Base-by-base conservation (phyloP, 345 rosid genomes). In the Kandelia obovata region DNA sequence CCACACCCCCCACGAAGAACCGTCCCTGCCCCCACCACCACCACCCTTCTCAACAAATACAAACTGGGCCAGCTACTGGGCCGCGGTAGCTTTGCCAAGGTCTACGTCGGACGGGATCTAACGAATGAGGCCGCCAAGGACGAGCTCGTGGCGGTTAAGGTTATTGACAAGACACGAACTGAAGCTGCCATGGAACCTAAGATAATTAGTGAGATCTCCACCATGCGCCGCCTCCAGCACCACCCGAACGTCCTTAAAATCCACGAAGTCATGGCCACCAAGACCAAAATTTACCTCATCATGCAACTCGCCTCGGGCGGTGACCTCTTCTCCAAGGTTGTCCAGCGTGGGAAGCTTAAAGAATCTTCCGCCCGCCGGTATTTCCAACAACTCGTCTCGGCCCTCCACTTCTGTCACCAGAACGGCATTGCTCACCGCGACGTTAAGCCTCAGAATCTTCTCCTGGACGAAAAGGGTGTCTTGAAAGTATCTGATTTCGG, bases 351-450 rank as follows among this genome's bases (percentile, higher is more conserved):
- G 6, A 82, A 86, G 23, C 74, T 88, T 3, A 32, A 52, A 15
- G 97, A 89, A 71, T 5, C 85, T 5, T 74, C 72, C 20, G 96
- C 91, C 1, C 88, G 98, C 37, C 77, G 86, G 2, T 89, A 82
- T 65, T 88, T 93, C 72, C 93, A 87, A 66, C 97, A 93, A 75
- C 85, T 93, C 8, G 84, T 82, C n/a, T 88, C 94, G 19, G 98
- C 98, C 25, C 81, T 91, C 28, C 72, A 64, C 10, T 91, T 86
- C 84, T 91, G 98, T 67, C 98, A 90, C 77, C 81, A 88, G 6
- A 87, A 86, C 67, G 98, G 98, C 4, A 82, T 93, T 69, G 80
- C 90, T 21, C 98, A 93, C 80, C 97, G 97, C 0, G 98, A 93
- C 73, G 69, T 93, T 31, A 93, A 93, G 84, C 98, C 97, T 0